These are phyloP conservation scores for Pachyrhizus erosus DNA, from an alignment of 306 rosid genomes.

Conservation along the genomic window DNA sequence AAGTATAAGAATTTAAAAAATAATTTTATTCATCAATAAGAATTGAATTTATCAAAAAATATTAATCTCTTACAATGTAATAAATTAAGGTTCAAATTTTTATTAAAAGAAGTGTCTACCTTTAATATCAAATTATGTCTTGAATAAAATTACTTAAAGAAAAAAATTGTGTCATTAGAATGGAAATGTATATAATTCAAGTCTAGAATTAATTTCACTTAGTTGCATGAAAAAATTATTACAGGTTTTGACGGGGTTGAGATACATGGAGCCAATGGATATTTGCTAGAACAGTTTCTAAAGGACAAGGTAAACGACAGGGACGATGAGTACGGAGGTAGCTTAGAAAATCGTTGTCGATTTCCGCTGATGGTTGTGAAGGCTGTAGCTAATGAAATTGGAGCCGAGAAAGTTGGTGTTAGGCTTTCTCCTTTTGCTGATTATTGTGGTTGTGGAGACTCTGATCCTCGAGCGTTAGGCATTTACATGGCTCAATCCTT, in stretches of 20 bases:
- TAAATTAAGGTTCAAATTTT: no score
- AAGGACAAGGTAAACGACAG: conserved; percentile 56
- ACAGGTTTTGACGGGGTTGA: conserved; percentile 66
- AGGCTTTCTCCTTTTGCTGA: conserved; percentile 74
- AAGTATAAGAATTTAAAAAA: no score
- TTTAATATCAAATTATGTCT: no score
- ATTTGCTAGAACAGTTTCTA: conserved; percentile 59
- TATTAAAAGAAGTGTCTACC: no score
- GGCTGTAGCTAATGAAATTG: conserved; percentile 59
- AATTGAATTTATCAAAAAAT: no score
- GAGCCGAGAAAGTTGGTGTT: conserved; percentile 70
- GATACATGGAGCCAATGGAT: conserved; percentile 63
- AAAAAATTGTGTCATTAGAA: no score
- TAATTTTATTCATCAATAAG: no score
- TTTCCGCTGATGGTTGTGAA: conserved; percentile 62
- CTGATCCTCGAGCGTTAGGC: conserved; percentile 67
- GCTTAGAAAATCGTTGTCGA: conserved; percentile 67
- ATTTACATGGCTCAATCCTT: conserved; percentile 55
- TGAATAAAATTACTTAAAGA: no score
- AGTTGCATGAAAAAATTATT: background rate
- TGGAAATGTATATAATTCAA: no score
- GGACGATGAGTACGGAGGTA: conserved; percentile 52
- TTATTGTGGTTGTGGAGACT: conserved; percentile 63
- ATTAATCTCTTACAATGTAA: no score
- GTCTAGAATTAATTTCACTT: no score